Percentiles rank a stretch among this genome's conserved stretches.
Conservation (phyloP, 176 grass and related monocot species). For the Musa itinerans region DNA sequence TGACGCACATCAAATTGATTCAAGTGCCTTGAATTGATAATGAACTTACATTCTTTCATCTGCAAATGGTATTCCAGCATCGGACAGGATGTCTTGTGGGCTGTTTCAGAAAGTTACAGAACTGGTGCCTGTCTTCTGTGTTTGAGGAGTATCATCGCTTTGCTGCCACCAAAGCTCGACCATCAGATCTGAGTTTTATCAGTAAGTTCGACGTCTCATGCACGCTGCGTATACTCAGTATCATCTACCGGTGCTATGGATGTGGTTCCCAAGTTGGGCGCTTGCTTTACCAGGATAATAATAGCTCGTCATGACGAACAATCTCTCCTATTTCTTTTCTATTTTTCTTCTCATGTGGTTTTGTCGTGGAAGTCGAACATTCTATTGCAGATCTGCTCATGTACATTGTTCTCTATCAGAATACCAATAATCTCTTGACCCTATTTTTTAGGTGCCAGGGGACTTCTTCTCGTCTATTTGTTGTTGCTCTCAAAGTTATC, state of each 20-base stretch:
- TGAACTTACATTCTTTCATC: neutral
- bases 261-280: slow-evolving; percentile 37
- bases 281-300: slow-evolving; percentile 21
- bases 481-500: too few relatives aligned
- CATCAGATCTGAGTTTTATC: slow-evolving; percentile 42
- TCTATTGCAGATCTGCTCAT: too few relatives aligned
- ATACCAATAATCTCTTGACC: too few relatives aligned
- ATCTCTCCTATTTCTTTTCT: too few relatives aligned
- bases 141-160: slow-evolving; percentile 59
- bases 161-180: slow-evolving; percentile 31
- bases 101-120: slow-evolving; percentile 54
- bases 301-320: slow-evolving; percentile 1
- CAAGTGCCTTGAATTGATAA: neutral
- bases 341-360: too few relatives aligned
- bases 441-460: too few relatives aligned
- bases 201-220: slow-evolving; percentile 43
- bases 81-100: slow-evolving; percentile 51
- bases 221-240: slow-evolving; percentile 34
- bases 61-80: slow-evolving; percentile 28
- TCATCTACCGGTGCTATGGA: slow-evolving; percentile 45
- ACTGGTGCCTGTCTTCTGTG: slow-evolving; percentile 53
- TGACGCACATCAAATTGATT: neutral
- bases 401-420: too few relatives aligned
- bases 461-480: too few relatives aligned
- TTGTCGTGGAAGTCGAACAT: too few relatives aligned